Base-by-base conservation (phyloP, 108 stramenopile species). In the Fistulifera solaris region DNA sequence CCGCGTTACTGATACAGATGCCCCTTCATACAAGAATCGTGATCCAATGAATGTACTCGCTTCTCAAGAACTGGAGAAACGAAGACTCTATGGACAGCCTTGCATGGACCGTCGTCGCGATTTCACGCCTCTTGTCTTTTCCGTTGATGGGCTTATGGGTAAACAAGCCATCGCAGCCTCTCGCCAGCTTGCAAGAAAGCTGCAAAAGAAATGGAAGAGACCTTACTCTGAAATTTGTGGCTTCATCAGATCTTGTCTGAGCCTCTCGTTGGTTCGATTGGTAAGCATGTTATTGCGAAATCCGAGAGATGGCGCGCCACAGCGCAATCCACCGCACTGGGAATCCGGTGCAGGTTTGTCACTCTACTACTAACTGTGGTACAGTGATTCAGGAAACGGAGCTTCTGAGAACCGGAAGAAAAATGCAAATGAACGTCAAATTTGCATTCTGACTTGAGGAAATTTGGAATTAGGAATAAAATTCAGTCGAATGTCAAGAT, bases 51-150 rank as follows among this genome's bases (percentile, higher is more conserved):
- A 53, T 26, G 50, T 63, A 12, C 66, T 66, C n/a, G 16, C 24
- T 7, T 22, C 16, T 46, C 54, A 62, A 27, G 61, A 61, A 38
- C 51, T 50, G 55, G 52, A 50, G 46, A 72, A 72, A 67, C 61
- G 47, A 38, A 21, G 40, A 21, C 3, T 35, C 3, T 35, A 35
- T 8, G 8, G 38, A 15, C 10, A 16, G 12, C 52, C 45, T 50
- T 38, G 61, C 49, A 38, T 52, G 43, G 55, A 44, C 27, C 38
- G 67, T 63, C 54, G 67, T 63, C 65, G 54, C 52, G 23, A 67
- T 65, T 59, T 67, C 66, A 21, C 71, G 56, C 26, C 43, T 66
- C 18, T 65, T 66, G 17, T 72, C n/a, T n/a, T 61, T 31, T 72
- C 57, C 6, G 65, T 72, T 13, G 71, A 72, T 50, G 49, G 62